phyloP scores from a whole-genome alignment of 805 yeast species.

The Myxozyma mucilagina region DNA sequence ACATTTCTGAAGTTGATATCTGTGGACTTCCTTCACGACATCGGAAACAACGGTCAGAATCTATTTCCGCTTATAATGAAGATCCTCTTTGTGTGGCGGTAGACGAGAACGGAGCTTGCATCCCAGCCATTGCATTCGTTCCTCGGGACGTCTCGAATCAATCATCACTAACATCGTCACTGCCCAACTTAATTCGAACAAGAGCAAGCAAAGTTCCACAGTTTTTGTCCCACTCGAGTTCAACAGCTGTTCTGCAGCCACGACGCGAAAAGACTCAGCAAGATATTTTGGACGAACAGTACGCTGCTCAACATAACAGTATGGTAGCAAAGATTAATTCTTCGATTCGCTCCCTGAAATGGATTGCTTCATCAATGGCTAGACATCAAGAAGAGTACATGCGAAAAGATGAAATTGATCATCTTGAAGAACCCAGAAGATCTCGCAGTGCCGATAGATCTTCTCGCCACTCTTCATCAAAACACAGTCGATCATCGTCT shows the following conservation, averaged over 20 bases:
- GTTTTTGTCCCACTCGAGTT: background rate
- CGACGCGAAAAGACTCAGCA: slow-evolving; percentile 6
- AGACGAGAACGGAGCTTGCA: slow-evolving; percentile 30
- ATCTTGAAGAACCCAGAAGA: slow-evolving; percentile 23
- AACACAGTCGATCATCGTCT: background rate
- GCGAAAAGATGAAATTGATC: slow-evolving; percentile 25
- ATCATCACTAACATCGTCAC: background rate
- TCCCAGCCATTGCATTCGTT: slow-evolving; percentile 27
- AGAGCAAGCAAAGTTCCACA: slow-evolving; percentile 1
- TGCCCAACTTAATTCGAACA: slow-evolving; percentile 1
- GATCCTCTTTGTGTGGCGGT: slow-evolving; percentile 32
- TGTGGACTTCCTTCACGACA: slow-evolving; percentile 17
- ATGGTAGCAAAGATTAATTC: slow-evolving; percentile 29
- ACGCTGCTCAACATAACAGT: slow-evolving; percentile 15
- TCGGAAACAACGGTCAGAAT: slow-evolving; percentile 27
- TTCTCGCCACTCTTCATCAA: slow-evolving; percentile 1
- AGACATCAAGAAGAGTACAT: slow-evolving; percentile 31
- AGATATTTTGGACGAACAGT: slow-evolving; percentile 22
- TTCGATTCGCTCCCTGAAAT: slow-evolving; percentile 25
- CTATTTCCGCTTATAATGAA: slow-evolving; percentile 19
- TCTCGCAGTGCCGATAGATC: slow-evolving; percentile 9
- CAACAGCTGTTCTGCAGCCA: slow-evolving; percentile 1
- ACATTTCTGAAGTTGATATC: slow-evolving; percentile 2
- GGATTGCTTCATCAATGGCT: slow-evolving; percentile 32
- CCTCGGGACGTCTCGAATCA: slow-evolving; percentile 8